phyloP scores from a whole-genome alignment of 1,139 yeast genomes.

The Yamadazyma jaroonii region DNA sequence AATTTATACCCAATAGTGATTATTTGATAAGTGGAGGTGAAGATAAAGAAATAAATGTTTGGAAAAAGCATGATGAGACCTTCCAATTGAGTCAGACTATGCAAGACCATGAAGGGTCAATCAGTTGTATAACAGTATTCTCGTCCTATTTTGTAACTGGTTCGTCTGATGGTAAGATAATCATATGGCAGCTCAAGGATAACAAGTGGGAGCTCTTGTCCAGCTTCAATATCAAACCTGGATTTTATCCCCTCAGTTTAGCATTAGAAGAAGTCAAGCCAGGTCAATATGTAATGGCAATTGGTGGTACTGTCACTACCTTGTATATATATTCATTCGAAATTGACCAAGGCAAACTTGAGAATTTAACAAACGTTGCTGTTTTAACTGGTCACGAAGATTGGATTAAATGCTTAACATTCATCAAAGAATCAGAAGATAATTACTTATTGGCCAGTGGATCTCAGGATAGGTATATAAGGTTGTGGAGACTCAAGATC shows the following conservation, averaged over 20 bases:
- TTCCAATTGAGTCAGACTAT: slow-evolving; percentile 33
- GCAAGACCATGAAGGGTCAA: slow-evolving; percentile 42
- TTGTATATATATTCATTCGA: slow-evolving; percentile 50
- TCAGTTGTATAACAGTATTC: slow-evolving; percentile 46
- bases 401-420: slow-evolving; percentile 77
- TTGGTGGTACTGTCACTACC: slow-evolving; percentile 74
- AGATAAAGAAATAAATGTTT: slow-evolving; percentile 58
- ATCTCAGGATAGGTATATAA: slow-evolving; percentile 83
- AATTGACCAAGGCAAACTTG: slow-evolving; percentile 20
- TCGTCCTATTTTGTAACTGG: slow-evolving; percentile 53
- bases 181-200: slow-evolving; percentile 44
- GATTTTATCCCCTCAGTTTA: slow-evolving; percentile 65
- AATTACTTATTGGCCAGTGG: slow-evolving; percentile 74
- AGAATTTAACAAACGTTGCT: slow-evolving; percentile 40
- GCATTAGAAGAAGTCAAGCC: slow-evolving; percentile 46
- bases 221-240: slow-evolving; percentile 37
- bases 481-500: slow-evolving; percentile 74
- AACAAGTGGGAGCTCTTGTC: slow-evolving; percentile 7
- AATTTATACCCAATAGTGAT: slow-evolving; percentile 49
- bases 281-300: slow-evolving; percentile 54
- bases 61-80: slow-evolving; percentile 34
- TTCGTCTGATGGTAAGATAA: slow-evolving; percentile 59
- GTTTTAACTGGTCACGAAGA: slow-evolving; percentile 85
- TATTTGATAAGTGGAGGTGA: slow-evolving; percentile 62
- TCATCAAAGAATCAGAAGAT: slow-evolving; percentile 49